Evolutionary conservation across 139 green algal species (phyloP).

Genomic region (Gonium pectorale): DNA sequence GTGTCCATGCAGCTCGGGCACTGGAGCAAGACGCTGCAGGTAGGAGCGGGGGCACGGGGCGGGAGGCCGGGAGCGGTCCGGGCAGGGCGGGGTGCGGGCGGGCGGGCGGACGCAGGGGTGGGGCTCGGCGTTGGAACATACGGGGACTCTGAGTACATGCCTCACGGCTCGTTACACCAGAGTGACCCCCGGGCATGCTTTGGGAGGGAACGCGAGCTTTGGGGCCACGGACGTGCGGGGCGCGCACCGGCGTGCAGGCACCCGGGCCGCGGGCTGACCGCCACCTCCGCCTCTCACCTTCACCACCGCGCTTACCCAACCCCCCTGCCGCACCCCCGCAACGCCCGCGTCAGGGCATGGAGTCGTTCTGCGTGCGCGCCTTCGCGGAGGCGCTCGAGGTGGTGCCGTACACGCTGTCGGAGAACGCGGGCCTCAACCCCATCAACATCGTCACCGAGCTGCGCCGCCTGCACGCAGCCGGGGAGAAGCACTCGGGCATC

Average conservation of each 20-base stretch:
- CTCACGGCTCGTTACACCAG: too few relatives aligned
- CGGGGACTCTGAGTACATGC: not conserved
- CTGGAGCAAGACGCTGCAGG: slow-evolving; percentile 92
- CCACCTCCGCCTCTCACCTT: not conserved
- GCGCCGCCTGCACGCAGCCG: slow-evolving; percentile 88
- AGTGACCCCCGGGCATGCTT: too few relatives aligned
- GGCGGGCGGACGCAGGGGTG: too few relatives aligned
- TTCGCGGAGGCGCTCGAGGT: slow-evolving; percentile 99
- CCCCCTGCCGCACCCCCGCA: not conserved
- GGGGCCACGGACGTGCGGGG: too few relatives aligned
- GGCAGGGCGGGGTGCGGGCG: not conserved
- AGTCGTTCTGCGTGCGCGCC: slow-evolving; percentile 89
- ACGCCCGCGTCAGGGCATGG: slow-evolving; percentile 86
- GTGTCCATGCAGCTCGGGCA: slow-evolving; percentile 82
- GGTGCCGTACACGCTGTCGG: slow-evolving; percentile 98
- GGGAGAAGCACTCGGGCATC: slow-evolving; percentile 76
- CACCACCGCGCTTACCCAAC: too few relatives aligned
- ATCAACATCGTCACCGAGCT: slow-evolving; percentile 99
- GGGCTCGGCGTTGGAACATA: too few relatives aligned
- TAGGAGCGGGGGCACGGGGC: not conserved
- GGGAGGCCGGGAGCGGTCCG: not conserved
- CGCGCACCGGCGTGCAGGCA: too few relatives aligned
- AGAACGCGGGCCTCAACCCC: slow-evolving; percentile 98
- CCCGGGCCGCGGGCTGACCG: too few relatives aligned
- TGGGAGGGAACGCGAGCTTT: too few relatives aligned